Percentiles rank a stretch among this genome's conserved stretches.
phyloP scores from a whole-genome alignment of 1,284 basidiomycete genomes.

The Cryptococcus neoformans region DNA sequence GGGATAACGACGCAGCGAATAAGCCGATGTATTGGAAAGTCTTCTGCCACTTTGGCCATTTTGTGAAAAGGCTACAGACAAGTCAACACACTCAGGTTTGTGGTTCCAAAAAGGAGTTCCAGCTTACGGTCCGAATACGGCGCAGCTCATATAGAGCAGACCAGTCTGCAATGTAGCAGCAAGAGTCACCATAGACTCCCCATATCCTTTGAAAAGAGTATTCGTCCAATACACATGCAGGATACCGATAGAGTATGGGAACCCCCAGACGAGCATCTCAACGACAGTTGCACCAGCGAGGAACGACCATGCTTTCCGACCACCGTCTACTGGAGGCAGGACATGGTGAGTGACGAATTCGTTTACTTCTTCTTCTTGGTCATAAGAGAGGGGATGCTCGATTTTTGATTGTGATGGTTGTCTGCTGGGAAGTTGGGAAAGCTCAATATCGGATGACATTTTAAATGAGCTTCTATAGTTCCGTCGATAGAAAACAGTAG shows the following conservation, averaged over 20 bases:
- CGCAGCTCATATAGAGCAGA: slow-evolving; percentile 39
- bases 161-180: slow-evolving; percentile 45
- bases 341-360: neutral
- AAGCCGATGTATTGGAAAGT: slow-evolving; percentile 27
- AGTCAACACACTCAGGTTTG: neutral
- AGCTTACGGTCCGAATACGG: slow-evolving; percentile 37
- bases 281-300: slow-evolving; percentile 34
- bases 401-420: no score
- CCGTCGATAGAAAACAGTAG: no score
- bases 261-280: slow-evolving; percentile 42
- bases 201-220: slow-evolving; percentile 31
- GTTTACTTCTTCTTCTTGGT: no score
- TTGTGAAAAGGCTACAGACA: slow-evolving; percentile 21
- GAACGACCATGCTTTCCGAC: slow-evolving; percentile 41
- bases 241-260: slow-evolving; percentile 41
- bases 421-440: no score
- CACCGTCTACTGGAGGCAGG: slow-evolving; percentile 40
- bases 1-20: slow-evolving; percentile 15
- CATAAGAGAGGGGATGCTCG: no score
- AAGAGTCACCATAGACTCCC: slow-evolving; percentile 32
- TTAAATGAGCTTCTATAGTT: no score
- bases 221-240: slow-evolving; percentile 42
- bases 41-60: slow-evolving; percentile 26
- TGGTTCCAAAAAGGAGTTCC: neutral
- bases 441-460: no score